phyloP scores from a whole-genome alignment of 2,329 filamentous ascomycete genomes.

The Paracamarosporium sp. region DNA sequence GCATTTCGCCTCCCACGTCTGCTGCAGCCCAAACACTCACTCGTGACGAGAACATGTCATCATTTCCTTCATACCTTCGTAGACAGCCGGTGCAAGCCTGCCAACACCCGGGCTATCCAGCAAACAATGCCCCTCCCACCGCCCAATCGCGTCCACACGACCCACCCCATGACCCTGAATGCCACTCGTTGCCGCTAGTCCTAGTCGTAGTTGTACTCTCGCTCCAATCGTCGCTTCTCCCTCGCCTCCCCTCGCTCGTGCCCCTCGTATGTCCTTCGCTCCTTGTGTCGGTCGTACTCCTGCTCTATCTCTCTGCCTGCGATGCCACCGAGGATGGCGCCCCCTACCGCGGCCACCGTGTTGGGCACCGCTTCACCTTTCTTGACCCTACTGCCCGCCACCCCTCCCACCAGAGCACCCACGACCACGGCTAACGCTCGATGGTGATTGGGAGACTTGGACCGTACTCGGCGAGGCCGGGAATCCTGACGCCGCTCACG shows the following conservation, averaged over 20 bases:
- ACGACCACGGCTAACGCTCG: constrained; percentile 34
- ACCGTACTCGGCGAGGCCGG: constrained; percentile 21
- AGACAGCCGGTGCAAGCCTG: neutral
- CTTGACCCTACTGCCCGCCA: constrained; percentile 36
- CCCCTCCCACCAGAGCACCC: constrained; percentile 43
- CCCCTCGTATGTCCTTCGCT: constrained; percentile 13
- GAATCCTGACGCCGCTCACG: constrained; percentile 18
- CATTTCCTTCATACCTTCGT: constrained; percentile 1
- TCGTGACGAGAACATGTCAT: neutral
- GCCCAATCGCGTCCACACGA: neutral
- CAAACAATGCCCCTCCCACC: constrained; percentile 6
- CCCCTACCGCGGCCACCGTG: constrained; percentile 38
- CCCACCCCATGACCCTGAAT: constrained; percentile 4
- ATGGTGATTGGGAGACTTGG: constrained; percentile 28
- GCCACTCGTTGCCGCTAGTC: neutral
- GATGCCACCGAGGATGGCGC: constrained; percentile 44
- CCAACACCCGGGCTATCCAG: neutral
- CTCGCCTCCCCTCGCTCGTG: constrained; percentile 14
- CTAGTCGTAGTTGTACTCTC: constrained; percentile 8
- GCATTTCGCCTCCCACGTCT: constrained; percentile 4
- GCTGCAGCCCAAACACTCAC: neutral
- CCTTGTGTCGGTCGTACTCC: constrained; percentile 26
- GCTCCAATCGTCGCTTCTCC: constrained; percentile 5
- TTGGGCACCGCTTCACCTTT: constrained; percentile 27
- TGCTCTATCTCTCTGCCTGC: constrained; percentile 37